These are phyloP conservation scores for Macrolepiota dolichaula DNA, from an alignment of 768 basidiomycete species.

Conservation along the genomic window DNA sequence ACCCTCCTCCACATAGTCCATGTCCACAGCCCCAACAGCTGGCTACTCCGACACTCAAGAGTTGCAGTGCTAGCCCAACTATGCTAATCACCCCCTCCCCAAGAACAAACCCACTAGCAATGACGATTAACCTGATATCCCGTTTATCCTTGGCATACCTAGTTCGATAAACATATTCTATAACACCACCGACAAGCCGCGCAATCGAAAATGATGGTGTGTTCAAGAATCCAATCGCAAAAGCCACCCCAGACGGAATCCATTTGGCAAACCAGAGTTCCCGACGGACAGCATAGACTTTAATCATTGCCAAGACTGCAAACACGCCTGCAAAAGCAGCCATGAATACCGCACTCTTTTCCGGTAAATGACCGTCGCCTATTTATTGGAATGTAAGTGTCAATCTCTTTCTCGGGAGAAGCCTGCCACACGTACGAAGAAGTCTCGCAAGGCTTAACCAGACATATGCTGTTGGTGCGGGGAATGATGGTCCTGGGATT, in stretches of 20 bases:
- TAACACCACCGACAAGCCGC: conserved; percentile 80
- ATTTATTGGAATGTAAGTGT: conserved; percentile 21
- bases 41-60: conserved; percentile 65
- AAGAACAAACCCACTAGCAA: conserved; percentile 93
- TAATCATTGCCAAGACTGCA: conserved; percentile 60
- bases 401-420: conserved; percentile 15
- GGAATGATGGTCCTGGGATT: conserved; percentile 93
- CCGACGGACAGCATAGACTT: conserved; percentile 52
- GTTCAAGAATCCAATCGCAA: conserved; percentile 94
- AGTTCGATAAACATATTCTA: conserved; percentile 69
- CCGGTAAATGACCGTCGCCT: conserved; percentile 84
- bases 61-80: conserved; percentile 69
- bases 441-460: conserved; percentile 81
- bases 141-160: conserved; percentile 46
- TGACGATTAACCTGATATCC: conserved; percentile 76
- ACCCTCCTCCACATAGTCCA: conserved; percentile 69
- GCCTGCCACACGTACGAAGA: conserved; percentile 49
- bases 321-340: conserved; percentile 70
- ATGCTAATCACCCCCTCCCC: conserved; percentile 93
- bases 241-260: conserved; percentile 92
- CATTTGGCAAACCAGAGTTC: conserved; percentile 60
- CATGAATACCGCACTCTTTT: conserved; percentile 78
- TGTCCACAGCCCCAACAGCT: conserved; percentile 89
- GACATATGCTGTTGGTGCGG: conserved; percentile 92
- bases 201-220: conserved; percentile 94